phyloP scores from a whole-genome alignment of 371 early-diverging fungal genomes.

The Rhizopus sp. region DNA sequence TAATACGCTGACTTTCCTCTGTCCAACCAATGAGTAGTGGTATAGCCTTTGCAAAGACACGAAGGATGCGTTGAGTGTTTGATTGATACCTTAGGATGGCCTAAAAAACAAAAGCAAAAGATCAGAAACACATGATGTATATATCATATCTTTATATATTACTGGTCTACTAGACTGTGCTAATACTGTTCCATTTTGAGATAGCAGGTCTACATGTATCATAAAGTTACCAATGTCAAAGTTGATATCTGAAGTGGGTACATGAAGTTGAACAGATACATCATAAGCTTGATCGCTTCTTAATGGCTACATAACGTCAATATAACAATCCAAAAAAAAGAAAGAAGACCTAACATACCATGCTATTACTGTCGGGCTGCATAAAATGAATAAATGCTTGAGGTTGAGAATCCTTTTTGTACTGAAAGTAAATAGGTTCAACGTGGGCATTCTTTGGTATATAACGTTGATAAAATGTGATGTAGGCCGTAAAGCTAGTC shows the following conservation, averaged over 20 bases:
- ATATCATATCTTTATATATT: conserved; percentile 4
- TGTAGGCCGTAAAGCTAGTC: conserved; percentile 46
- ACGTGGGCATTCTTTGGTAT: conserved; percentile 45
- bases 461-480: conserved; percentile 46
- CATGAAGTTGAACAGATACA: conserved; percentile 70
- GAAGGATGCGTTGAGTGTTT: conserved; percentile 59
- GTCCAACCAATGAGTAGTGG: conserved; percentile 69
- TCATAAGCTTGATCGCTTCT: conserved; percentile 29
- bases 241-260: conserved; percentile 83
- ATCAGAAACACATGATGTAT: background rate
- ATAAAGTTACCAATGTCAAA: conserved; percentile 83
- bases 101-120: conserved; percentile 30
- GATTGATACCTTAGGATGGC: conserved; percentile 79
- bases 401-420: conserved; percentile 17
- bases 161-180: conserved; percentile 70
- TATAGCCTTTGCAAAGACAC: conserved; percentile 63
- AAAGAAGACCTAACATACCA: conserved; percentile 17
- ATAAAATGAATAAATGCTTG: conserved; percentile 17
- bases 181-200: conserved; percentile 51
- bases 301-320: conserved; percentile 12
- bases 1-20: conserved; percentile 70
- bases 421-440: conserved; percentile 50
- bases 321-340: background rate
- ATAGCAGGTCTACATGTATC: conserved; percentile 70
- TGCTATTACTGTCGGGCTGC: conserved; percentile 22